These are phyloP conservation scores for Jasminum sambac DNA, from an alignment of 257 asterid species.

Conservation along the genomic window DNA sequence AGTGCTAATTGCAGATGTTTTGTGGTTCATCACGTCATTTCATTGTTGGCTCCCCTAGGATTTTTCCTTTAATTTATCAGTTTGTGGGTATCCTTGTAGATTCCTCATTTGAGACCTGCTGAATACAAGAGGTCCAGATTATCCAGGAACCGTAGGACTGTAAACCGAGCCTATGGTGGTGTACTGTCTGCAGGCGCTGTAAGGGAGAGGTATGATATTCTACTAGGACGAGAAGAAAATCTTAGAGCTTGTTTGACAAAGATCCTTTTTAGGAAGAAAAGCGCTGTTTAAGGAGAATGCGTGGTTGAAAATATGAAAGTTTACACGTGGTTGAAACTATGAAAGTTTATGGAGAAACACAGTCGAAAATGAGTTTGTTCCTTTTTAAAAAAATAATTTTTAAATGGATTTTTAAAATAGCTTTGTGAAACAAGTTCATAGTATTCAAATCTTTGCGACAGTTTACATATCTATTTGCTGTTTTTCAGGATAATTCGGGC, in stretches of 20 bases:
- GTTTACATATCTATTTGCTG: background rate
- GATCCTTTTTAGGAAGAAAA: too few relatives aligned
- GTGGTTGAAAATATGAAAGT: too few relatives aligned
- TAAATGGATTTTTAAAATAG: too few relatives aligned
- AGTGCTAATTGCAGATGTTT: background rate
- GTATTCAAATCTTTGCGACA: too few relatives aligned
- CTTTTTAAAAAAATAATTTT: too few relatives aligned
- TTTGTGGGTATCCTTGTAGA: conserved; percentile 32
- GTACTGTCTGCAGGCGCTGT: conserved; percentile 69
- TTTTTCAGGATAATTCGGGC: conserved; percentile 59
- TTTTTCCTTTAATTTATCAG: background rate
- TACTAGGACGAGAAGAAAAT: background rate
- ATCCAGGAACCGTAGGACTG: conserved; percentile 71
- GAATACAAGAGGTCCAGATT: conserved; percentile 76
- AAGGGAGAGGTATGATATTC: conserved; percentile 54
- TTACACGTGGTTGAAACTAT: too few relatives aligned
- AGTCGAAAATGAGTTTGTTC: too few relatives aligned
- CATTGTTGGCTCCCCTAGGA: background rate
- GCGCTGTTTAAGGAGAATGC: too few relatives aligned
- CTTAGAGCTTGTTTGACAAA: too few relatives aligned
- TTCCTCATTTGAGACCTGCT: conserved; percentile 77
- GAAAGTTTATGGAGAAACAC: too few relatives aligned
- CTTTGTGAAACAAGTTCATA: too few relatives aligned
- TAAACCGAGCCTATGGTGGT: conserved; percentile 74
- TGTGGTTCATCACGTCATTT: background rate